phyloP scores from a whole-genome alignment of 805 yeast species.

The Candida tibetensis region DNA sequence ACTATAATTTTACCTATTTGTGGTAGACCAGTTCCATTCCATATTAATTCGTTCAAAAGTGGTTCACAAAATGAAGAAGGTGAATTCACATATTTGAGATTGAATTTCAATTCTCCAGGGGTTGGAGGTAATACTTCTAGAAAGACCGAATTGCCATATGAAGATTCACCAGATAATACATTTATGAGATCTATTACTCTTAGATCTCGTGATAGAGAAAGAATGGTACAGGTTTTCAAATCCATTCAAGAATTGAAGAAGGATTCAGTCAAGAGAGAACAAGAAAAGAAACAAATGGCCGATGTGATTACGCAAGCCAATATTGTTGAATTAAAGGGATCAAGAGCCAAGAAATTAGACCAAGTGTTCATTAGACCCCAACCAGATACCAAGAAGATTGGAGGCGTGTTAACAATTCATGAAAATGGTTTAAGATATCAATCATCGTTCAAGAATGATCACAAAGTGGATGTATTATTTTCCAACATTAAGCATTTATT shows the following conservation, averaged over 20 bases:
- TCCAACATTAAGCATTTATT: slow-evolving; percentile 89
- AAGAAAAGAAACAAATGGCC: slow-evolving; percentile 85
- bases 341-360: slow-evolving; percentile 83
- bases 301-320: slow-evolving; percentile 93
- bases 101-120: slow-evolving; percentile 93
- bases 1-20: slow-evolving; percentile 86
- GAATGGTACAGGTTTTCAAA: slow-evolving; percentile 86
- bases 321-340: slow-evolving; percentile 74
- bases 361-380: slow-evolving; percentile 90
- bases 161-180: slow-evolving; percentile 80
- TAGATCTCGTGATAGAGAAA: slow-evolving; percentile 85
- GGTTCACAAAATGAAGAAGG: slow-evolving; percentile 97
- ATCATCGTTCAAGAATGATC: slow-evolving; percentile 80
- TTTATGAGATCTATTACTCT: slow-evolving; percentile 84
- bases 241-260: slow-evolving; percentile 90
- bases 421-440: slow-evolving; percentile 95
- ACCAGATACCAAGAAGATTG: slow-evolving; percentile 94
- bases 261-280: slow-evolving; percentile 85
- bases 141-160: slow-evolving; percentile 84
- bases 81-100: slow-evolving; percentile 83
- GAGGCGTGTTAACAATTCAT: slow-evolving; percentile 88
- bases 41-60: slow-evolving; percentile 87
- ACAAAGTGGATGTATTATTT: slow-evolving; percentile 81
- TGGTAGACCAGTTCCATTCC: slow-evolving; percentile 98
- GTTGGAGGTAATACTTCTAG: slow-evolving; percentile 66